phyloP scores from a whole-genome alignment of 148 eudicot genomes.

The Rhododendron ovatum region DNA sequence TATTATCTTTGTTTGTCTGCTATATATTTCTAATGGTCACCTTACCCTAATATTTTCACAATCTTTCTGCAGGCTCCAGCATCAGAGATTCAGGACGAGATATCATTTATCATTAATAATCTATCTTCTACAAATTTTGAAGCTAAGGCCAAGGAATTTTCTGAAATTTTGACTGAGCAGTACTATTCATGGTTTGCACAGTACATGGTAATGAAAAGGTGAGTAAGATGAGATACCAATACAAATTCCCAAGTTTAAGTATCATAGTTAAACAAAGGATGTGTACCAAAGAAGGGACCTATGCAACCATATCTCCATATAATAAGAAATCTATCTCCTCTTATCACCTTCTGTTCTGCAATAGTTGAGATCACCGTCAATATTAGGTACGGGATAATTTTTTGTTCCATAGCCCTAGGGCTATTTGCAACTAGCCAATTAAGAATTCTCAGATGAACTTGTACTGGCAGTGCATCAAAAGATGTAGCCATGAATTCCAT shows the following conservation, averaged over 20 bases:
- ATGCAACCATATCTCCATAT: background rate
- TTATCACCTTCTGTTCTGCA: background rate
- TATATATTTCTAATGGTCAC: background rate
- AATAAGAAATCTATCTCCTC: background rate
- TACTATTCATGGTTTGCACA: slow-evolving; percentile 95
- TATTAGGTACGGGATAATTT: background rate
- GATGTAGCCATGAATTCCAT: background rate
- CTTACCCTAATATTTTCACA: slow-evolving; percentile 4
- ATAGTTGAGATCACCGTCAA: background rate
- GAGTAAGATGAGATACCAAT: background rate
- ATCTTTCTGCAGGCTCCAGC: slow-evolving; percentile 64
- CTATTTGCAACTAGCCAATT: background rate
- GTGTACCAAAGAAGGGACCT: background rate
- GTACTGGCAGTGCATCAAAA: background rate
- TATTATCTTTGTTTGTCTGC: background rate
- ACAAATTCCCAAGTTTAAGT: background rate
- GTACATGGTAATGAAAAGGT: slow-evolving; percentile 98
- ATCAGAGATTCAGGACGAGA: slow-evolving; percentile 82
- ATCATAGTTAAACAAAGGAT: background rate
- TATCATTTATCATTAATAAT: slow-evolving; percentile 84
- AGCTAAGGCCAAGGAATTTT: slow-evolving; percentile 84
- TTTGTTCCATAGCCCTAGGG: background rate
- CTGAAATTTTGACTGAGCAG: slow-evolving; percentile 69
- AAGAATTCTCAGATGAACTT: background rate
- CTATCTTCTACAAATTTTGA: slow-evolving; percentile 66